Percentiles rank a stretch among this genome's conserved stretches.
These are phyloP conservation scores for Claviceps humidiphila DNA, from an alignment of 2,329 filamentous ascomycete species.

Conservation along the genomic window DNA sequence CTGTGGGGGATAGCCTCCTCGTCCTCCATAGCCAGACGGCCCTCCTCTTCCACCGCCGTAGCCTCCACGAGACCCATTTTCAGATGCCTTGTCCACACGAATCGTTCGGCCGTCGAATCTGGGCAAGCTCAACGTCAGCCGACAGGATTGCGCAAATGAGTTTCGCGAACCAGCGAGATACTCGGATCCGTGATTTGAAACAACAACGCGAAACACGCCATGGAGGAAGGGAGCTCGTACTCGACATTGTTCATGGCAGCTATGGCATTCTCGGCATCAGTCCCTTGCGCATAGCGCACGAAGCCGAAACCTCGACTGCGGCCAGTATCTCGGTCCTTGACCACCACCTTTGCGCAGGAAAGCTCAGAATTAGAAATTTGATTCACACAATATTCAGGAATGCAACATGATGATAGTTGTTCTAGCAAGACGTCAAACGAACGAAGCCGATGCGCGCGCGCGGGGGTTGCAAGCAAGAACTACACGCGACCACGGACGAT, in stretches of 20 bases:
- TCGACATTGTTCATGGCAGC: slow-evolving; percentile 75
- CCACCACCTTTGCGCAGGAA: slow-evolving; percentile 57
- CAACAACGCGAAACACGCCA: neutral
- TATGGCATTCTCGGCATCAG: slow-evolving; percentile 66
- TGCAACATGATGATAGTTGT: neutral
- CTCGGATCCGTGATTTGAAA: neutral
- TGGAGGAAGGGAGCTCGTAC: slow-evolving; percentile 38
- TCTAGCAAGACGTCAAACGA: neutral
- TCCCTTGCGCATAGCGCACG: slow-evolving; percentile 71
- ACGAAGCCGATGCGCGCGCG: neutral
- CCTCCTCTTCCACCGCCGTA: slow-evolving; percentile 25
- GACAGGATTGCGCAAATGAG: neutral
- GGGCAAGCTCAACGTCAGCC: slow-evolving; percentile 1
- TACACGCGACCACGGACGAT: neutral
- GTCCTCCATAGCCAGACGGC: slow-evolving; percentile 27
- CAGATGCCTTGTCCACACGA: slow-evolving; percentile 89
- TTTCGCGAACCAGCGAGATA: slow-evolving; percentile 1
- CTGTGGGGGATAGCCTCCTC: slow-evolving; percentile 32
- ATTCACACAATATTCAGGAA: slow-evolving; percentile 6
- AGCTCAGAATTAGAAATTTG: slow-evolving; percentile 10
- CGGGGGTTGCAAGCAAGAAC: neutral
- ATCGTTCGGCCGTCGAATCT: slow-evolving; percentile 92
- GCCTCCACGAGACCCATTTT: slow-evolving; percentile 50
- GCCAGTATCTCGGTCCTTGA: slow-evolving; percentile 93
- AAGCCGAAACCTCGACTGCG: slow-evolving; percentile 97